Conservation (phyloP, 768 basidiomycete species). For the Daedalea quercina region DNA sequence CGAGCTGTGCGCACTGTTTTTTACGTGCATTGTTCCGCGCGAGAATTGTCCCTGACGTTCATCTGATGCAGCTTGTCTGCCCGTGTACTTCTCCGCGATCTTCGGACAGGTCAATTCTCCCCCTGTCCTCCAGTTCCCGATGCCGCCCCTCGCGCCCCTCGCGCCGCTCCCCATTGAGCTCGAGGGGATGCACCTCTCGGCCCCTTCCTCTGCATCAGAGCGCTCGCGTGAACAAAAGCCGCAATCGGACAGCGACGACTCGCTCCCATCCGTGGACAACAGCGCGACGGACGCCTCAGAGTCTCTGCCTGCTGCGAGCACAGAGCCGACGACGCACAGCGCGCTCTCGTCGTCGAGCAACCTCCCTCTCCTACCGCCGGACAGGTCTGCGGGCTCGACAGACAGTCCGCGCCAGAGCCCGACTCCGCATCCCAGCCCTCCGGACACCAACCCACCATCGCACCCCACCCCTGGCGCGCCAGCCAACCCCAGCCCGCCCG, state of each 20-base stretch:
- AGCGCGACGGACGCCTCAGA: neutral
- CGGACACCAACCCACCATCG: neutral
- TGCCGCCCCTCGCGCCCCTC: slow-evolving; percentile 64
- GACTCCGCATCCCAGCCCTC: neutral
- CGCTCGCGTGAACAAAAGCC: neutral
- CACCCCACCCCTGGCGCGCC: neutral
- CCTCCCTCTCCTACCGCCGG: neutral
- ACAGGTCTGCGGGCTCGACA: neutral
- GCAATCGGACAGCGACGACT: neutral
- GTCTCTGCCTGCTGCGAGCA: neutral
- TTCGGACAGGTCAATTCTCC: slow-evolving; percentile 60
- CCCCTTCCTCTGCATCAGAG: neutral
- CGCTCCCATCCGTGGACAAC: neutral
- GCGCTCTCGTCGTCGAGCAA: neutral
- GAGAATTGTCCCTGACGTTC: neutral
- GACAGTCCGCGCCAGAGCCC: neutral
- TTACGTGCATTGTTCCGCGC: neutral
- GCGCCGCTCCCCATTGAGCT: slow-evolving; percentile 32
- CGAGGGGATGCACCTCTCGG: neutral
- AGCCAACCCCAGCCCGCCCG: neutral
- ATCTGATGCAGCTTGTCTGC: slow-evolving; percentile 27
- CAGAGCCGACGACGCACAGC: neutral
- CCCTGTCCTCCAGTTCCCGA: slow-evolving; percentile 56
- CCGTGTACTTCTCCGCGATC: slow-evolving; percentile 63
- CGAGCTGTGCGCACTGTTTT: slow-evolving; percentile 46